Evolutionary conservation across 768 basidiomycete genomes (phyloP).

Genomic region (Strobilomyces dryophilus): DNA sequence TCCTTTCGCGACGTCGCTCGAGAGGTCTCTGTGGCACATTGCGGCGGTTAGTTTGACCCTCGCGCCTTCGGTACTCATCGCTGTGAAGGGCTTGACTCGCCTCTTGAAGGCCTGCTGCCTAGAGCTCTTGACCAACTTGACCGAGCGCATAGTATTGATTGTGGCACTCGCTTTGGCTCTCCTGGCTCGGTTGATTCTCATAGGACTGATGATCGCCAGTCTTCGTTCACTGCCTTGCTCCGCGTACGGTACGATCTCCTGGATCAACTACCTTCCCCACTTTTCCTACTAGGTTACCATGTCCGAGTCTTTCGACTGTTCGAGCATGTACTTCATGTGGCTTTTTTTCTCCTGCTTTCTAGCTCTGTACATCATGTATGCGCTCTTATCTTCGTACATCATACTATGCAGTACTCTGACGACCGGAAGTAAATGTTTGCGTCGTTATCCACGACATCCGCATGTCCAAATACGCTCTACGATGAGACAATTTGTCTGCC

Average conservation of each 20-base stretch:
- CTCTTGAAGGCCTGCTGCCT: neutral
- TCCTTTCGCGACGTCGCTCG: neutral
- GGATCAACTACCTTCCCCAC: conserved; percentile 2
- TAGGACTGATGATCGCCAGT: conserved; percentile 2
- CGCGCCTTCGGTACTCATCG: neutral
- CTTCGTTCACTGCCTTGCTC: neutral
- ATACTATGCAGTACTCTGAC: no score
- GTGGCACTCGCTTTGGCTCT: neutral
- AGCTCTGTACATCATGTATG: neutral
- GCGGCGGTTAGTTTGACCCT: neutral
- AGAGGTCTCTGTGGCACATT: neutral
- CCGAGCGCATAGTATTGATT: neutral
- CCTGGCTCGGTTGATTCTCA: neutral
- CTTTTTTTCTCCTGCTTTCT: neutral
- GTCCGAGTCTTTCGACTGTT: neutral
- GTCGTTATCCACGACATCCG: no score
- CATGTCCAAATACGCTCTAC: no score
- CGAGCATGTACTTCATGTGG: neutral
- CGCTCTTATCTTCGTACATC: neutral
- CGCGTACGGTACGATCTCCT: neutral
- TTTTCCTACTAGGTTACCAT: neutral
- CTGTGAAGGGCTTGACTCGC: neutral
- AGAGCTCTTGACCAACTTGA: neutral
- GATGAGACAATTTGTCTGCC: no score
- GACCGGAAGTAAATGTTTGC: no score